Percentiles rank a stretch among this genome's conserved stretches.
Conservation (phyloP, 1,284 basidiomycete species). For the Testicularia cyperi region DNA sequence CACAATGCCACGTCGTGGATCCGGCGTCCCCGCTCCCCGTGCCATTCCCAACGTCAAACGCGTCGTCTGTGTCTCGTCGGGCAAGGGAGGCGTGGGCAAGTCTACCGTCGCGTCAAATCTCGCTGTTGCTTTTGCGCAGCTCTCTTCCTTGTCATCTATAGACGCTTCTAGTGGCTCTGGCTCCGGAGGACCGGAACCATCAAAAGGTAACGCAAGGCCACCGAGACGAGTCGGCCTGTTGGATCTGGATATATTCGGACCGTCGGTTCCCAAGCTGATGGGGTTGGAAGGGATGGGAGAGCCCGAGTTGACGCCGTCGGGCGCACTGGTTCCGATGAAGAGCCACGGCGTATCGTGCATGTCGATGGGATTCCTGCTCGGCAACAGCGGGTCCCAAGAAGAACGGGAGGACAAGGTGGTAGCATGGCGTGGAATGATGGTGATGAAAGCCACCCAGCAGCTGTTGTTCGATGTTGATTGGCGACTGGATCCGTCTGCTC, state of each 20-base stretch:
- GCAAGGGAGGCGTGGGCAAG: constrained; percentile 96
- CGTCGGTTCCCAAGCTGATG: constrained; percentile 93
- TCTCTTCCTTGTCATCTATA: too few species aligned
- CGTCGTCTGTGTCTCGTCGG: constrained; percentile 84
- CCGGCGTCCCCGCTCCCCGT: constrained; percentile 63
- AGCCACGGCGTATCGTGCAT: constrained; percentile 92
- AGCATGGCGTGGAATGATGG: constrained; percentile 97
- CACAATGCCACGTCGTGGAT: constrained; percentile 45
- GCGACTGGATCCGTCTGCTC: constrained; percentile 59
- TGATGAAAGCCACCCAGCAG: constrained; percentile 97
- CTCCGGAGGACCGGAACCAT: too few species aligned
- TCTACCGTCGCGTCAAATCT: constrained; percentile 90
- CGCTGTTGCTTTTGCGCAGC: constrained; percentile 68
- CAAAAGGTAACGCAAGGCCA: too few species aligned
- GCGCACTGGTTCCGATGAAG: constrained; percentile 75
- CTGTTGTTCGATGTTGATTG: constrained; percentile 96
- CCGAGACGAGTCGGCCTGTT: constrained; percentile 73
- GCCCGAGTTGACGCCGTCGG: constrained; percentile 70
- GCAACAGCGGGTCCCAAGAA: neutral
- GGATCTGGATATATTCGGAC: constrained; percentile 94
- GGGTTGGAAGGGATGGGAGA: constrained; percentile 79
- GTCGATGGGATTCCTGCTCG: constrained; percentile 83
- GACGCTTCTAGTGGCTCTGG: too few species aligned
- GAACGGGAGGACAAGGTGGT: constrained; percentile 61
- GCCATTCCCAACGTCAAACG: constrained; percentile 64